Evolutionary conservation across 805 yeast species (phyloP), one percentile per base, ranked within the genome.

Genomic region (Candida yuanshanica): DNA sequence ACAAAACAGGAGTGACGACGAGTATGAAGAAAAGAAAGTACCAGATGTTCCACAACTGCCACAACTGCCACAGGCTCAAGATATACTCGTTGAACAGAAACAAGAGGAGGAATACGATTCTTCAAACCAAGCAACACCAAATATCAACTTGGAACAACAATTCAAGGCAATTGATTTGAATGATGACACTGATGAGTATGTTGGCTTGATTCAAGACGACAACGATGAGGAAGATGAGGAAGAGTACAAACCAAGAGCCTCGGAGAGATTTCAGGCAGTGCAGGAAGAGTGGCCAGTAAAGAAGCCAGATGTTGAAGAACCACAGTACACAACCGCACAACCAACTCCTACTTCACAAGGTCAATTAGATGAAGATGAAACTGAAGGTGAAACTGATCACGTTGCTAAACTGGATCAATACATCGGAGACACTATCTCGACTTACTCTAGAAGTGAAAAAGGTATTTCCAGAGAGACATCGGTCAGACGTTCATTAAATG

Each of bases 201-300:
- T 42, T 6, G 43, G 38, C 11, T 20, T 47, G 25, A 34, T 49
- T 12, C 27, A 42, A 7, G 44, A 43, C 14, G 52, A 52, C 13
- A 57, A 52, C 6, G 52, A 52, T n/a, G 58, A 52, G 6, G 51
- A 52, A 2, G 55, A 56, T 3, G 51, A 52, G 1, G 55, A 56
- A 3, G 56, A 52, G 16, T 46, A 44, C 43, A 47, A 37, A 23
- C 51, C 50, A 22, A 43, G 44, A 35, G 7, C 37, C 4, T 23
- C 39, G 2, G 31, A 38, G 11, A 25, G 49, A 18, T 49, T 49
- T 27, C 43, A 41, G 13, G 38, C 47, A 6, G 25, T 38, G 10
- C 37, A 26, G 10, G 24, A 9, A 11, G 33, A 27, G n/a, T n/a
- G n/a, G n/a, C n/a, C n/a, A n/a, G n/a, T n/a, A n/a, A n/a, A n/a